Percentiles rank a stretch among this genome's conserved stretches.
These are phyloP conservation scores for Cyberlindnera americana DNA, from an alignment of 805 yeast genomes.

Conservation along the genomic window DNA sequence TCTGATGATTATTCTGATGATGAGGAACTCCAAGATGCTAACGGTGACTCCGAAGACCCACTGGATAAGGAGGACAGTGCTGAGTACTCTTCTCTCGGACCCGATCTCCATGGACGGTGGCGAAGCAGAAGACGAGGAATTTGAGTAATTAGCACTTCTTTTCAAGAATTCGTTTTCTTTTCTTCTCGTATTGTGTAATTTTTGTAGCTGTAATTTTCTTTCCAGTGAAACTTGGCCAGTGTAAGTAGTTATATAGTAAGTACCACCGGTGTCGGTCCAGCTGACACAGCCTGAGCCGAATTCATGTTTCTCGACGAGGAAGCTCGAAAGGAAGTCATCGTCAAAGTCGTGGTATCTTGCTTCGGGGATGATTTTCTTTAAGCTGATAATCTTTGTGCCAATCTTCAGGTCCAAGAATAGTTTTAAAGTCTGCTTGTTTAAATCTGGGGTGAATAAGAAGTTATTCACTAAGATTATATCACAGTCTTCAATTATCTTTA, in stretches of 20 bases:
- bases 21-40: too few species aligned
- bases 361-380: conserved; percentile 75
- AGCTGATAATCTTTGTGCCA: conserved; percentile 76
- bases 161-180: conserved; percentile 20
- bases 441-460: conserved; percentile 73
- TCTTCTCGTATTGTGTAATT: conserved; percentile 23
- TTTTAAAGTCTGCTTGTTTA: conserved; percentile 65
- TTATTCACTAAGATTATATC: conserved; percentile 79
- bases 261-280: conserved; percentile 81
- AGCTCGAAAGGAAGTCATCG: conserved; percentile 57
- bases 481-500: conserved; percentile 50
- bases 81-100: too few species aligned
- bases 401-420: conserved; percentile 60
- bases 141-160: conserved; percentile 11
- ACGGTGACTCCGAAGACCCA: too few species aligned
- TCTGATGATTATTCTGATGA: too few species aligned
- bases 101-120: conserved; percentile 1
- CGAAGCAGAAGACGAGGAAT: conserved; percentile 2
- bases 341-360: conserved; percentile 60
- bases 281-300: conserved; percentile 75
- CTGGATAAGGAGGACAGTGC: too few species aligned
- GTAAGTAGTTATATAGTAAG: conserved; percentile 64
- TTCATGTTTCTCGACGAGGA: conserved; percentile 58
- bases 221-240: conserved; percentile 22
- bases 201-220: conserved; percentile 32